Conservation (phyloP, 2,329 filamentous ascomycete species). For the Phialophora chinensis region DNA sequence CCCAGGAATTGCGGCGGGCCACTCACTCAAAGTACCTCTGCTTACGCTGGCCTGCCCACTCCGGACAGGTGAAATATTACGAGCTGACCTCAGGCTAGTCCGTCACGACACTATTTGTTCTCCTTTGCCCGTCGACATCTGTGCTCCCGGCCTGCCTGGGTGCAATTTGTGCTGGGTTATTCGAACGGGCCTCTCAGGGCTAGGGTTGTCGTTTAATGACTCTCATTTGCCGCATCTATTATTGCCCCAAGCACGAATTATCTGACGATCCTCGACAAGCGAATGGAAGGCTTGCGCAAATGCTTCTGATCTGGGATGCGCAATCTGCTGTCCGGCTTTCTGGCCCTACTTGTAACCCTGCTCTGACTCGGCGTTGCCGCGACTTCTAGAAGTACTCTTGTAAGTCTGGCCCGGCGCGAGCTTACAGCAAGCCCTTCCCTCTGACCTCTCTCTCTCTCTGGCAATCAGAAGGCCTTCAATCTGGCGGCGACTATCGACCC, state of each 20-base stretch:
- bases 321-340: constrained; percentile 32
- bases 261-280: constrained; percentile 29
- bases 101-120: constrained; percentile 29
- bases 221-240: constrained; percentile 37
- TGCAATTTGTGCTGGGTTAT: constrained; percentile 25
- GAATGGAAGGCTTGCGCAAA: constrained; percentile 30
- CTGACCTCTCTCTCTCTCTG: constrained; percentile 23
- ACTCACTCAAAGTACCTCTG: constrained; percentile 29
- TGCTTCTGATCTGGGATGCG: constrained; percentile 36
- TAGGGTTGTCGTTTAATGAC: constrained; percentile 31
- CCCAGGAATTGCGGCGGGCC: constrained; percentile 33
- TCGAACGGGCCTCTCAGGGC: constrained; percentile 35
- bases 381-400: constrained; percentile 29
- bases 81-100: constrained; percentile 35
- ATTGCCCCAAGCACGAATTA: constrained; percentile 34
- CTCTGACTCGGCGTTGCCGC: constrained; percentile 27
- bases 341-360: constrained; percentile 32
- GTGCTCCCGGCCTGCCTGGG: constrained; percentile 28
- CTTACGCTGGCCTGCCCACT: constrained; percentile 31
- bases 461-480: constrained; percentile 23
- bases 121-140: constrained; percentile 29
- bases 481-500: constrained; percentile 34
- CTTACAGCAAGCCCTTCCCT: constrained; percentile 14
- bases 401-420: constrained; percentile 26
- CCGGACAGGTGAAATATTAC: constrained; percentile 34